Base-by-base conservation (phyloP, 371 early-diverging fungal species). In the Mortierella sp. region DNA sequence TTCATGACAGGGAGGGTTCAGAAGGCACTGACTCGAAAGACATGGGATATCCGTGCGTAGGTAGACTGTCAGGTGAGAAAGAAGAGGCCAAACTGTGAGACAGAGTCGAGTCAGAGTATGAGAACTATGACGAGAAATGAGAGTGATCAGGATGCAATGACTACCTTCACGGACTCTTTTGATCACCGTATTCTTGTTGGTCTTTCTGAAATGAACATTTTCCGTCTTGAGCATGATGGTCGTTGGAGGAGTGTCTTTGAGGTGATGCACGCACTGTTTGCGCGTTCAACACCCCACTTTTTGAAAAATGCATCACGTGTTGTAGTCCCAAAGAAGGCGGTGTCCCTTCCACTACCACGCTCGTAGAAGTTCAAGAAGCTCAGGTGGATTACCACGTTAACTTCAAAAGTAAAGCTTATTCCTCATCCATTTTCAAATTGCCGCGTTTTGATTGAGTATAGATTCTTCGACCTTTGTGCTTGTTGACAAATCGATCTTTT, bases 21-120 rank as follows among this genome's bases (percentile, higher is more conserved):
- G 44, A 0, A 67, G 66, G 67, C 91, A 90, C 15, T 70, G 63
- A 37, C 77, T 82, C 23, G 86, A 82, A 14, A 85, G 83, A 66
- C 92, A 92, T 15, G 92, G 88, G 28, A 92, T 87, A 66, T 91
- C 91, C 51, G 67, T 66, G 45, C 91, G 91, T 25, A 88, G 57
- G 69, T 92, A 92, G 51, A 86, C 89, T 89, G 30, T 46, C 45
- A 19, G n/a, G n/a, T 26, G 7, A 44, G 56, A 21, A 48, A 57
- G 37, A 19, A 50, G 14, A 30, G 5, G 16, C 0, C 12, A 5
- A 47, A 14, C 3, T 4, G 50, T 50, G 5, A 21, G n/a, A n/a
- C n/a, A n/a, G n/a, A n/a, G 16, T 50, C 37, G 9, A 37, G 50
- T 14, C n/a, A n/a, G 15, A 6, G 15, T 3, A 59, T 30, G 44